Conservation (phyloP, 1,139 yeast genomes). For the Yarrowia galli region DNA sequence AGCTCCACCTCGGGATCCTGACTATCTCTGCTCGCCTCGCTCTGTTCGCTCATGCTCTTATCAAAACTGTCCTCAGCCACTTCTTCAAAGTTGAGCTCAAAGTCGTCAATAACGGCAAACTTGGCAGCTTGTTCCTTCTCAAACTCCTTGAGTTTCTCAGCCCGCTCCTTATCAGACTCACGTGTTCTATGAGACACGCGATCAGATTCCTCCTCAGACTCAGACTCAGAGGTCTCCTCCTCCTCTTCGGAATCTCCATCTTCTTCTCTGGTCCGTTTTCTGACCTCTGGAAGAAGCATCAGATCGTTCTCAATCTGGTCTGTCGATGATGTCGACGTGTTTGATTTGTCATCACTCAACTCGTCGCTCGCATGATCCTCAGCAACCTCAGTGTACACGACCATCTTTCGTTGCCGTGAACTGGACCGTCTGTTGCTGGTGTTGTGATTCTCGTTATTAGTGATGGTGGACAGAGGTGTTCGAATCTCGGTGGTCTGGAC, state of each 20-base stretch:
- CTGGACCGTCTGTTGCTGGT: constrained; percentile 1
- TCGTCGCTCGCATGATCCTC: not conserved
- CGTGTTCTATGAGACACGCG: not conserved
- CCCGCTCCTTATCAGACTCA: constrained; percentile 10
- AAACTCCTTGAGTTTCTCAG: not conserved
- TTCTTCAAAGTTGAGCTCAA: constrained; percentile 22
- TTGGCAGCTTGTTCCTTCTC: constrained; percentile 20
- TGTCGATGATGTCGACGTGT: not conserved
- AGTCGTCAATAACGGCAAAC: constrained; percentile 37
- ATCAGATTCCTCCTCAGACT: not conserved
- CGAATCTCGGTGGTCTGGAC: not conserved
- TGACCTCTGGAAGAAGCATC: not conserved
- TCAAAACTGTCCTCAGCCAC: constrained; percentile 28
- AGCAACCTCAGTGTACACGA: not conserved
- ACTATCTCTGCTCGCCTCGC: not conserved
- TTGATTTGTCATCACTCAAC: not conserved
- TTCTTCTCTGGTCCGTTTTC: not conserved
- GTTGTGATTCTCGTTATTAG: not conserved
- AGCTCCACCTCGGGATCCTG: constrained; percentile 13
- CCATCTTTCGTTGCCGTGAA: not conserved
- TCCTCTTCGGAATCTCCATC: not conserved
- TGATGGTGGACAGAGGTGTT: constrained; percentile 9
- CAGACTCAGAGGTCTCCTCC: constrained; percentile 9
- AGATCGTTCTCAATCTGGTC: constrained; percentile 31
- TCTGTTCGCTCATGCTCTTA: constrained; percentile 15